Conservation (phyloP, 2,329 filamentous ascomycete genomes). For the Fusarium praegraminearum region DNA sequence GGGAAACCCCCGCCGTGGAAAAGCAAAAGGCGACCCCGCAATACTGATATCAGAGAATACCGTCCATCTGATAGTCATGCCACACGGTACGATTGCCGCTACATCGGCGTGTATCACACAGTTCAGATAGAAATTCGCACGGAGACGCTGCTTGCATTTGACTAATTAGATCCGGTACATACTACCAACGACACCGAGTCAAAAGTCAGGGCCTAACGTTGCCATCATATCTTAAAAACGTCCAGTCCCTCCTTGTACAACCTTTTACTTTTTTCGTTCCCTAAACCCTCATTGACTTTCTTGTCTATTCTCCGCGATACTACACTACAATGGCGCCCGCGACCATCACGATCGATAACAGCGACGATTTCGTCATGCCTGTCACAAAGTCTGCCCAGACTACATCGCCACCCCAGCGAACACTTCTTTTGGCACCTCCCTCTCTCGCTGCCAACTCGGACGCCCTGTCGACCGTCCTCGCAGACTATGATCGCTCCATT, state of each 20-base stretch:
- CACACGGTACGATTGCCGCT: constrained; percentile 29
- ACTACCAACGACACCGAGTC: constrained; percentile 25
- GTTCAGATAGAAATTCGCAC: constrained; percentile 27
- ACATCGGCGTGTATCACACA: constrained; percentile 21
- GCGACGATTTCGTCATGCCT: constrained; percentile 62
- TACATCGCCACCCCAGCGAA: constrained; percentile 61
- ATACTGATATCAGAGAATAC: constrained; percentile 43
- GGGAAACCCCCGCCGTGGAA: constrained; percentile 43
- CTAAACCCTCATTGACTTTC: constrained; percentile 7
- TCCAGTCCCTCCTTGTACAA: constrained; percentile 14
- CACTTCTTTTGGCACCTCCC: constrained; percentile 88
- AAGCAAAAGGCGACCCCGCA: constrained; percentile 48
- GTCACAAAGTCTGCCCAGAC: constrained; percentile 39
- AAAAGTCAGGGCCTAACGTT: constrained; percentile 42
- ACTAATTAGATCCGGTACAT: constrained; percentile 44
- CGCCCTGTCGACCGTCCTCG: constrained; percentile 77
- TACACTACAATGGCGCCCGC: constrained; percentile 62
- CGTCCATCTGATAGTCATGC: constrained; percentile 16
- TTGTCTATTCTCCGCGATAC: constrained; percentile 5
- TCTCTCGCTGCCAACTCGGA: constrained; percentile 89
- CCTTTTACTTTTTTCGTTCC: not conserved
- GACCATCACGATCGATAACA: constrained; percentile 66
- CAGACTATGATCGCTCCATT: constrained; percentile 76
- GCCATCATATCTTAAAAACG: constrained; percentile 37
- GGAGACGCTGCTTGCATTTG: constrained; percentile 37